phyloP scores from a whole-genome alignment of 768 basidiomycete genomes.

The Cystofilobasidium ferigula region DNA sequence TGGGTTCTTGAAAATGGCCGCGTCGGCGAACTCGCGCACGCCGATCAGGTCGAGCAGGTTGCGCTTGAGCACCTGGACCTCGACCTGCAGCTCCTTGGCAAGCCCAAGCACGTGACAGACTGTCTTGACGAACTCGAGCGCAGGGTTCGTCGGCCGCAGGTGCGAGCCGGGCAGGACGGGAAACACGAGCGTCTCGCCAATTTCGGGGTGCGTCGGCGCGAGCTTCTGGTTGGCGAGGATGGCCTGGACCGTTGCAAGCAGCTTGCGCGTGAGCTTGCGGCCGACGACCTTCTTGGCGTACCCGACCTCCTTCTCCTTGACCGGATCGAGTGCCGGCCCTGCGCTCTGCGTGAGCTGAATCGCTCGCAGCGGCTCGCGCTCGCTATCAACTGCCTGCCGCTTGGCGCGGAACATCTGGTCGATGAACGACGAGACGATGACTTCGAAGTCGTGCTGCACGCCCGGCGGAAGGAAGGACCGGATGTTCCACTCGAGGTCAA shows the following conservation, averaged over 20 bases:
- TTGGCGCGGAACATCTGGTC: conserved; percentile 60
- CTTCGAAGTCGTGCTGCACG: conserved; percentile 64
- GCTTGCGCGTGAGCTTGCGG: conserved; percentile 64
- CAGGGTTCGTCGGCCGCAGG: conserved; percentile 63
- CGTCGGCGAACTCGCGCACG: conserved; percentile 71
- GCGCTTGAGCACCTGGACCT: conserved; percentile 77
- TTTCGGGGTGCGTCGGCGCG: conserved; percentile 46
- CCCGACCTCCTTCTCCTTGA: conserved; percentile 59
- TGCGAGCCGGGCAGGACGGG: conserved; percentile 79
- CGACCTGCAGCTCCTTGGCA: conserved; percentile 67
- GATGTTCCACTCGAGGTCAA: conserved; percentile 78
- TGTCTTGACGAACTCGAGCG: conserved; percentile 81
- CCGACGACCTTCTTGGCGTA: conserved; percentile 63
- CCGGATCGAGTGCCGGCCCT: conserved; percentile 53
- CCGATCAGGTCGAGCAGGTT: conserved; percentile 79
- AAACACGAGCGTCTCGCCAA: conserved; percentile 53
- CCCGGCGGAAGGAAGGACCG: conserved; percentile 72
- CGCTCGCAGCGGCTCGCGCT: conserved; percentile 60
- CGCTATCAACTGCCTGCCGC: conserved; percentile 52
- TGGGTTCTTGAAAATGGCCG: conserved; percentile 80
- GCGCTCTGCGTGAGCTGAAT: conserved; percentile 46
- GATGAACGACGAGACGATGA: conserved; percentile 68
- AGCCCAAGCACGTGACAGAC: conserved; percentile 69
- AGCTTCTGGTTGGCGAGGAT: conserved; percentile 41
- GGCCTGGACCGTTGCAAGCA: conserved; percentile 57